These are phyloP conservation scores for Westerdykella sp. DNA, from an alignment of 2,329 filamentous ascomycete genomes.

Conservation along the genomic window DNA sequence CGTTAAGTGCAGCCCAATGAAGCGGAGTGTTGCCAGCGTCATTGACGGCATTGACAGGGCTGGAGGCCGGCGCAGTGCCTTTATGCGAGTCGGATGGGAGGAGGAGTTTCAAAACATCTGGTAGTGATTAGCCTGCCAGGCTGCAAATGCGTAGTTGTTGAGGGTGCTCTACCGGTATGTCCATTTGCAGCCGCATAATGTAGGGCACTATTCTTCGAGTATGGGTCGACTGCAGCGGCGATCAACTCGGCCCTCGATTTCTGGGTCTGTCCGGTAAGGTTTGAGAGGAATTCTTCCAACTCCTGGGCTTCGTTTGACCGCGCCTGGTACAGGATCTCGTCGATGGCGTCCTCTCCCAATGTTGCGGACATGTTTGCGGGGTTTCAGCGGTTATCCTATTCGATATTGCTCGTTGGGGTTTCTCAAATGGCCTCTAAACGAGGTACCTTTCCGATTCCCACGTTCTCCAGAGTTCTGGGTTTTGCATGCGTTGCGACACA, in stretches of 20 bases:
- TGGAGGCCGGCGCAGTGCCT: conserved; percentile 10
- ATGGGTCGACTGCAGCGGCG: conserved; percentile 62
- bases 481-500: background rate
- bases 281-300: conserved; percentile 54
- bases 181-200: conserved; percentile 95
- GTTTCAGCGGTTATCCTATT: background rate
- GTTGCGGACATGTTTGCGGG: conserved; percentile 2
- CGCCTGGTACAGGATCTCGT: conserved; percentile 85
- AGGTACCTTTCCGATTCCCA: background rate
- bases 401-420: background rate
- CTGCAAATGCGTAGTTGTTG: background rate
- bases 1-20: conserved; percentile 90
- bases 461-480: background rate
- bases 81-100: conserved; percentile 32
- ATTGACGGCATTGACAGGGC: conserved; percentile 61
- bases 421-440: background rate
- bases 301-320: conserved; percentile 70
- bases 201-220: conserved; percentile 69
- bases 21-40: conserved; percentile 81
- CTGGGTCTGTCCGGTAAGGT: conserved; percentile 57
- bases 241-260: conserved; percentile 58
- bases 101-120: conserved; percentile 33
- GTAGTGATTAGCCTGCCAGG: conserved; percentile 14
- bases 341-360: conserved; percentile 65
- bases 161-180: conserved; percentile 55